Evolutionary conservation across 2,329 filamentous ascomycete species (phyloP), one percentile per base, ranked within the genome.

Genomic region (Cytospora chrysosperma): DNA sequence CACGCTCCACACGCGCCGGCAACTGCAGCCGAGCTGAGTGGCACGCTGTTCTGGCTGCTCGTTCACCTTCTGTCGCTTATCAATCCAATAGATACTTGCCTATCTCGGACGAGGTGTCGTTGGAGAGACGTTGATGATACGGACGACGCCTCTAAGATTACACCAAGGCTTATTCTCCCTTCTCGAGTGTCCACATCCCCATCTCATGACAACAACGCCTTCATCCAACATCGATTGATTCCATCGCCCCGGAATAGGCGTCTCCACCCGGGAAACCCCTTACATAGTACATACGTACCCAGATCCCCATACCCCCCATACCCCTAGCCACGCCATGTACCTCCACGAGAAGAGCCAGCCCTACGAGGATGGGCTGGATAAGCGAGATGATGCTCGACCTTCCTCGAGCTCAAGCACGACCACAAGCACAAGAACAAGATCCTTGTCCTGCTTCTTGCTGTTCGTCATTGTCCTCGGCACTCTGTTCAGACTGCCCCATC

Each of bases 271-370:
- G 58, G 50, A 52, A 34, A 34, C 37, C 27, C 58, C 57, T 15
- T 47, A 47, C 43, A 24, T 24, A 47, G n/a, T n/a, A n/a, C n/a
- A n/a, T n/a, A n/a, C n/a, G n/a, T n/a, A n/a, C n/a, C n/a, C n/a
- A n/a, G n/a, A n/a, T n/a, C 19, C 34, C 15, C 24, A 30, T 47
- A 37, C 8, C 4, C 12, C 9, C 34, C 26, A 55, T 57, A 28
- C 26, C 21, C 58, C 55, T 26, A 56, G 30, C 43, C 40, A 32
- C 30, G 53, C 30, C 21, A 65, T 65, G 63, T 27, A 56, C 56
- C 43, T 24, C 58, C 37, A 40, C 61, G 64, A 61, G 57, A 66
- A 66, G 43, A 15, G 50, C 49, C 64, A 63, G 52, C 61, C 56
- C 56, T 57, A 63, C 47, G 60, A 63, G 60, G 51, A 9, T 12